A percentile compares a stretch with the other conserved stretches of the same genome.
Conservation (phyloP, 2,329 filamentous ascomycete species). For the Beauveria bassiana region DNA sequence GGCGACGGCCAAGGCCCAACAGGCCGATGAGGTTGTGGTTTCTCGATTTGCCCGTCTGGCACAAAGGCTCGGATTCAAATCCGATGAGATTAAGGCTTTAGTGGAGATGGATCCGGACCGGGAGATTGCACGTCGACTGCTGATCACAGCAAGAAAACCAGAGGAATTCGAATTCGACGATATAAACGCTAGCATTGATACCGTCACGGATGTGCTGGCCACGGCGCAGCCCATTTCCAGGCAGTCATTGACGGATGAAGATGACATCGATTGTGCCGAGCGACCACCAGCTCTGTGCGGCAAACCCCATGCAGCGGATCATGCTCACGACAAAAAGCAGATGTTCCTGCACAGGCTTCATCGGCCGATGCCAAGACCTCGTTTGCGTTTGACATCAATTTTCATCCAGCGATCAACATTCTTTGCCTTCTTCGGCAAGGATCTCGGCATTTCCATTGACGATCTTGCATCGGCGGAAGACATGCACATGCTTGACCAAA, state of each 20-base stretch:
- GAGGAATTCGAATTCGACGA: background rate
- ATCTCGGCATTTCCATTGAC: background rate
- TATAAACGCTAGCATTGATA: background rate
- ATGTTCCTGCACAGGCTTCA: conserved; percentile 4
- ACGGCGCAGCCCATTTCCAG: background rate
- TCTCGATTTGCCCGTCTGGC: conserved; percentile 11
- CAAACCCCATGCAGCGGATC: background rate
- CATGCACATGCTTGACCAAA: background rate
- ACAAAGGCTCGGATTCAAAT: conserved; percentile 9
- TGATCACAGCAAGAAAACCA: conserved; percentile 6
- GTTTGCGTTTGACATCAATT: background rate
- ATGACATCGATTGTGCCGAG: background rate
- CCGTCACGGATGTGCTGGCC: background rate
- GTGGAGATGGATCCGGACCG: conserved; percentile 5
- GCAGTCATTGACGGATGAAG: background rate
- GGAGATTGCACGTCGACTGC: conserved; percentile 3
- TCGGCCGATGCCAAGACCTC: background rate
- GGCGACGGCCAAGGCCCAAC: background rate
- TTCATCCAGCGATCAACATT: background rate
- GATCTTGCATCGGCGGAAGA: background rate
- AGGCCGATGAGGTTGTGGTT: conserved; percentile 11
- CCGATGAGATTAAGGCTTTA: conserved; percentile 11
- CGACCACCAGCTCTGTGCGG: background rate
- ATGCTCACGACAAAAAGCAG: background rate
- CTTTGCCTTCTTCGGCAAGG: conserved; percentile 2